Conservation (phyloP, 2,329 filamentous ascomycete genomes). For the Aspergillus thermomutatus region DNA sequence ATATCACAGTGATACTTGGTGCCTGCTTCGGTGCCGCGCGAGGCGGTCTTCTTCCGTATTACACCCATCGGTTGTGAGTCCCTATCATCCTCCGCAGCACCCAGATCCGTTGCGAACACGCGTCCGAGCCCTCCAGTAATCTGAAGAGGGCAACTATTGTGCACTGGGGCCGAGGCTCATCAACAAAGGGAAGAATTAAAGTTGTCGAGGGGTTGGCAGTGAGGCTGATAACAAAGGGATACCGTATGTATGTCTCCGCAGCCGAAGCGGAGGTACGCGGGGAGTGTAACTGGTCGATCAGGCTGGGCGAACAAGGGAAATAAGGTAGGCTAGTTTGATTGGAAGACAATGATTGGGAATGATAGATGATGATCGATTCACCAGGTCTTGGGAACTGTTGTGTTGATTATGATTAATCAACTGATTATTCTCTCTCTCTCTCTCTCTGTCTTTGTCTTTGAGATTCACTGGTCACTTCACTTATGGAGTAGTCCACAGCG, state of each 20-base stretch:
- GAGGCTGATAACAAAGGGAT: constrained; percentile 12
- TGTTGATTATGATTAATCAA: not conserved
- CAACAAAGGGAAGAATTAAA: not conserved
- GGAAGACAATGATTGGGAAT: not conserved
- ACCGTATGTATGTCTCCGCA: constrained; percentile 18
- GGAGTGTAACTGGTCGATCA: not conserved
- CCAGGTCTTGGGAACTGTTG: not conserved
- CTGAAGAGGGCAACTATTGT: constrained; percentile 24
- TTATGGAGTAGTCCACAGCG: not conserved
- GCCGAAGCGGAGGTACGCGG: constrained; percentile 10
- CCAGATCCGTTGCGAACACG: constrained; percentile 31
- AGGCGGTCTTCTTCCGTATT: constrained; percentile 91
- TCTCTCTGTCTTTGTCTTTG: no score
- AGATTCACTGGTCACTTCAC: not conserved
- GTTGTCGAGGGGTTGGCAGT: constrained; percentile 4
- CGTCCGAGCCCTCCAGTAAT: constrained; percentile 25
- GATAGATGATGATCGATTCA: not conserved
- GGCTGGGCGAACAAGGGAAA: not conserved
- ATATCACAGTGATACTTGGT: constrained; percentile 97
- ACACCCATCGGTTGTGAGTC: constrained; percentile 68
- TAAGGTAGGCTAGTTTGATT: not conserved
- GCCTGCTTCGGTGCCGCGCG: constrained; percentile 78
- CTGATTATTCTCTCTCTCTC: not conserved
- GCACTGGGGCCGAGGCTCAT: not conserved
- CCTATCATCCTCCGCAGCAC: constrained; percentile 39